Base-by-base conservation (phyloP, 2,329 filamentous ascomycete genomes). In the Knoxdaviesia capensis region DNA sequence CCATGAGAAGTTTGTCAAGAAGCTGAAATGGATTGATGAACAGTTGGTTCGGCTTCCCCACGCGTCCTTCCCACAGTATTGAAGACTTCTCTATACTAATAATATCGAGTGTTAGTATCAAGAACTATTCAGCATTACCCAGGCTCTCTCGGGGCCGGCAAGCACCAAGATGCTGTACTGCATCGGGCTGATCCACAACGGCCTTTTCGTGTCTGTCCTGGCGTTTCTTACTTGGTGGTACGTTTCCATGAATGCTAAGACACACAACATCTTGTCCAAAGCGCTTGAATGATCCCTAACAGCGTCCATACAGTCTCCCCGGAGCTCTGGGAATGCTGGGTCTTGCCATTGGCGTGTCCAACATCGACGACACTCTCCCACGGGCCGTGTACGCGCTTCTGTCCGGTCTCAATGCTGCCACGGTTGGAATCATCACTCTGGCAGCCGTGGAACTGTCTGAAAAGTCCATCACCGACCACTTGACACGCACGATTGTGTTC, bases 161-260 rank as follows among this genome's bases (percentile, higher is more conserved):
- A 78, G 71, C 47, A 83, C 79, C 2, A 84, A 84, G 52, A 78
- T 84, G 71, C 53, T 72, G 0, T 83, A 80, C 46, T 79, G 71
- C 45, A 72, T 84, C 36, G 71, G 74, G 34, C 55, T 80, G 11
- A 66, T 82, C 7, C 75, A 74, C 45, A 67, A 66, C 7, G 77
- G 77, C 0, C 59, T 77, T 5, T 42, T 69, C 2, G 59, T 67
- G 0, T 78, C 75, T 0, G 6, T 80, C 1, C 47, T 78, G 1
- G 66, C 62, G 0, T 79, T 84, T 47, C 46, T 77, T 0, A 52
- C 80, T 1, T 84, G 79, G 77, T 71, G 67, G 71, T 73, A 52
- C 47, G 53, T 35, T 32, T 5, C 36, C 30, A 5, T 20, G 20
- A 20, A 20, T 20, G 20, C 20, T 3, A 20, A 20, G 20, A 28